Evolutionary conservation across 2,329 filamentous ascomycete species (phyloP), one percentile per base, ranked within the genome.

Genomic region (Alternaria triticina): DNA sequence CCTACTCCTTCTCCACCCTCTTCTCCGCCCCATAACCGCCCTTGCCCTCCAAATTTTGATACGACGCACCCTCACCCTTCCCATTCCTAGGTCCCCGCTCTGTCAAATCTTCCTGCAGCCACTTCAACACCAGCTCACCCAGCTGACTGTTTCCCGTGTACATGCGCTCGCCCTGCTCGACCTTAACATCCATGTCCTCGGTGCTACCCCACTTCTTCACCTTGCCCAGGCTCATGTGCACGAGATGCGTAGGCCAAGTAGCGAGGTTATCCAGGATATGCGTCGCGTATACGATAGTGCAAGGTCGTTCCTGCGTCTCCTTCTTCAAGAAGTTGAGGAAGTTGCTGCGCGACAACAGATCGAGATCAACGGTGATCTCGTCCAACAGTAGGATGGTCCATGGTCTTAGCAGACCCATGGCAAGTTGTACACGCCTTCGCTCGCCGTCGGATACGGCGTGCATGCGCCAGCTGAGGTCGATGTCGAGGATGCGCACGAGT

Each of bases 201-300:
- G 95, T 88, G 36, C 84, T 82, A 2, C 94, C 95, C 90, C 90
- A 96, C 80, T 96, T 92, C 84, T 93, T 94, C 66, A 97, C 91
- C 66, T 86, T 88, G 27, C 96, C 96, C 50, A 97, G 80, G 77
- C 94, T 91, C 95, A 99, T 97, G 79, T 98, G 95, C 54, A 97
- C 94, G 40, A 99, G 85, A 81, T 99, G 94, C 1, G 92, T 97
- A 7, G 96, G 96, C 96, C 96, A 99, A 20, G 90, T 90, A 1
- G 94, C 94, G 54, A 99, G 83, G 79, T 98, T 97, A 78, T 99
- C 96, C 70, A 99, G 83, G 68, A 99, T 97, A 81, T 99, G 96
- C 13, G 96, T 99, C 8, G 96, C 96, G 79, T 99, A 99, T 28
- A 99, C 94, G 72, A 99, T 92, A 5, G 96, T 97, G 77, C 94